phyloP scores from a whole-genome alignment of 2,329 filamentous ascomycete genomes.

The Pseudocercospora pini-densiflorae region DNA sequence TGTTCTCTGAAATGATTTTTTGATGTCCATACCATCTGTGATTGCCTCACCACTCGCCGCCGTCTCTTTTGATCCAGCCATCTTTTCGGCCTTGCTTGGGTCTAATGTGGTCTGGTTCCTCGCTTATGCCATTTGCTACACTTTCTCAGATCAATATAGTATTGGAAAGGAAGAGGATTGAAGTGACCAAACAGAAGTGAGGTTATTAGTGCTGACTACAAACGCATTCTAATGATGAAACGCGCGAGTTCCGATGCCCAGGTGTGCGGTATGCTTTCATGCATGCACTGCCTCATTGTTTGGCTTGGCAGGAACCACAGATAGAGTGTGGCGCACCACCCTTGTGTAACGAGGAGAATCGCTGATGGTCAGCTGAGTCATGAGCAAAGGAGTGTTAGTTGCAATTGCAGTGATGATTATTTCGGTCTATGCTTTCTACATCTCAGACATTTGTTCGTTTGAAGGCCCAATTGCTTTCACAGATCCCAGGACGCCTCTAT shows the following conservation, averaged over 20 bases:
- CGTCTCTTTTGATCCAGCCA: neutral
- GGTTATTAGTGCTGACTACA: slow-evolving; percentile 8
- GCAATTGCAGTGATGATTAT: neutral
- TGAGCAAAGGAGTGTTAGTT: neutral
- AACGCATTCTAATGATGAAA: slow-evolving; percentile 13
- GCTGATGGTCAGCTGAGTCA: neutral
- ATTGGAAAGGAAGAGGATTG: neutral
- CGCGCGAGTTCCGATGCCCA: neutral
- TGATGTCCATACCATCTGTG: neutral
- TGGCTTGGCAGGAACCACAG: slow-evolving; percentile 13
- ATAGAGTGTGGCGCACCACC: slow-evolving; percentile 1
- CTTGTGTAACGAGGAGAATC: neutral
- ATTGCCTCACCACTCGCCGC: neutral
- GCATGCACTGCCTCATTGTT: neutral
- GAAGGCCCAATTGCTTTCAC: neutral
- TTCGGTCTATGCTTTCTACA: neutral
- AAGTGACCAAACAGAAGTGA: slow-evolving; percentile 5
- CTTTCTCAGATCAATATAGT: neutral
- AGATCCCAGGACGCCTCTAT: neutral
- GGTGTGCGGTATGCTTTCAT: neutral
- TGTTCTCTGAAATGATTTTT: neutral
- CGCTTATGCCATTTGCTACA: neutral
- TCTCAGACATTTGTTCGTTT: neutral
- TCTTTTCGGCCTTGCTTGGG: neutral
- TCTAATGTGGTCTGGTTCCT: neutral